Evolutionary conservation across 2,329 filamentous ascomycete species (phyloP).

Genomic region (Neopestalotiopsis sp.): DNA sequence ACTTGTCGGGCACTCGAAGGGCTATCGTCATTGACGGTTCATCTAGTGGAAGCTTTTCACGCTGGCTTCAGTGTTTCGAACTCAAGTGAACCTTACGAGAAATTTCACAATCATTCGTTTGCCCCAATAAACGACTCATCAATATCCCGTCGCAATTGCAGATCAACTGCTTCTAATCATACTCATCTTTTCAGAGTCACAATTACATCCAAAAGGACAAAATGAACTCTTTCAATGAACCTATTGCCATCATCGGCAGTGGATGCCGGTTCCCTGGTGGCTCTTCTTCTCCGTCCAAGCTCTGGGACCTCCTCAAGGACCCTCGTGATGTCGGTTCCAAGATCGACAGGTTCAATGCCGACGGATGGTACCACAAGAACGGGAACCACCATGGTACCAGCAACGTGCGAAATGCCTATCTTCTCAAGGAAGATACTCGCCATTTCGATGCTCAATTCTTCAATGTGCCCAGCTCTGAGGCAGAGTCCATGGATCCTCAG

Average conservation of each 20-base stretch:
- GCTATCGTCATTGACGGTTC: no score
- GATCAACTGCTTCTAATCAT: no score
- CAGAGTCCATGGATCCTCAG: slow-evolving; percentile 7
- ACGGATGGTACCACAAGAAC: slow-evolving; percentile 32
- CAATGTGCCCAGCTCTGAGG: slow-evolving; percentile 24
- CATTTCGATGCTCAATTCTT: slow-evolving; percentile 35
- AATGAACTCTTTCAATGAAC: slow-evolving; percentile 24
- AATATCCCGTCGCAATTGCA: no score
- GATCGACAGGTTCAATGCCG: slow-evolving; percentile 29
- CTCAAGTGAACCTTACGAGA: no score
- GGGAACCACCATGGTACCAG: slow-evolving; percentile 32
- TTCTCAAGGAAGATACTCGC: slow-evolving; percentile 28
- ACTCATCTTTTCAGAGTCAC: no score
- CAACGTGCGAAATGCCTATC: slow-evolving; percentile 32
- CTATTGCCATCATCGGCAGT: slow-evolving; percentile 48
- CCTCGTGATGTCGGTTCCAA: slow-evolving; percentile 28
- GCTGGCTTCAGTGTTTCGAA: no score
- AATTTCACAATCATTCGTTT: no score
- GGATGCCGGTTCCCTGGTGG: slow-evolving; percentile 45
- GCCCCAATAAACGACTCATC: no score
- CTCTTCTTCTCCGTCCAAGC: slow-evolving; percentile 36
- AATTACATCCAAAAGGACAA: no score
- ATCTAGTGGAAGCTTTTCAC: no score
- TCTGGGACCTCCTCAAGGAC: slow-evolving; percentile 39
- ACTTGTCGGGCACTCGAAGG: no score